phyloP scores from a whole-genome alignment of 2,329 filamentous ascomycete genomes.

The Hymenoscyphus fraxineus region DNA sequence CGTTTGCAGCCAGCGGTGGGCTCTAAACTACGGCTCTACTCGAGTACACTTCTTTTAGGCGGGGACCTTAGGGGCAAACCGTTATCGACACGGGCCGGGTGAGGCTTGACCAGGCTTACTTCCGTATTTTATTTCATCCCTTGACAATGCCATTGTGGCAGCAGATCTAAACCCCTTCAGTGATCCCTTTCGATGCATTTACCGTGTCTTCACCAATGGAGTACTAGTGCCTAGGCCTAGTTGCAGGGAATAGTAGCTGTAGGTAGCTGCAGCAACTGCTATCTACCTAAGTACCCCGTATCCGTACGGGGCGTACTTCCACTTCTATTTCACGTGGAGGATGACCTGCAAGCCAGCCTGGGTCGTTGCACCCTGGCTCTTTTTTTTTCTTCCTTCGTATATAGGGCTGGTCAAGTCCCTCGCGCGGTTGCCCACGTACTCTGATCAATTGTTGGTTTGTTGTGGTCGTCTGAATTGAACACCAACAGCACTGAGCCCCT shows the following conservation, averaged over 20 bases:
- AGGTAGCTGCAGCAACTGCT: background rate
- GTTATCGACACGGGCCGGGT: background rate
- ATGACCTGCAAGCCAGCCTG: background rate
- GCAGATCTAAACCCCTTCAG: background rate
- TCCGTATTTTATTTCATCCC: background rate
- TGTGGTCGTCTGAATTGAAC: background rate
- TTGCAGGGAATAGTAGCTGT: background rate
- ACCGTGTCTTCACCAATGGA: no score
- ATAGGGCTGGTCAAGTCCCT: background rate
- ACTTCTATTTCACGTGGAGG: background rate
- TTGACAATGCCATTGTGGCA: background rate
- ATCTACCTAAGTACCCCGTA: no score
- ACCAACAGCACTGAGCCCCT: background rate
- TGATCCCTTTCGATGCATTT: no score
- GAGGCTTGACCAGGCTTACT: background rate
- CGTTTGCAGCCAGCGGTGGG: background rate
- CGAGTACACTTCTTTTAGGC: background rate
- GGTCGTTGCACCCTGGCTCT: background rate
- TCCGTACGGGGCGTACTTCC: no score
- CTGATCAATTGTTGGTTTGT: background rate
- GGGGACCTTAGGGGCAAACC: background rate
- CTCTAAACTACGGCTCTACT: background rate
- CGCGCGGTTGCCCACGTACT: background rate
- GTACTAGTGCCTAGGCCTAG: background rate
- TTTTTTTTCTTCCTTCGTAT: background rate